These are phyloP conservation scores for Aspergillus sclerotiicarbonarius DNA, from an alignment of 495 filamentous ascomycete species.

Conservation along the genomic window DNA sequence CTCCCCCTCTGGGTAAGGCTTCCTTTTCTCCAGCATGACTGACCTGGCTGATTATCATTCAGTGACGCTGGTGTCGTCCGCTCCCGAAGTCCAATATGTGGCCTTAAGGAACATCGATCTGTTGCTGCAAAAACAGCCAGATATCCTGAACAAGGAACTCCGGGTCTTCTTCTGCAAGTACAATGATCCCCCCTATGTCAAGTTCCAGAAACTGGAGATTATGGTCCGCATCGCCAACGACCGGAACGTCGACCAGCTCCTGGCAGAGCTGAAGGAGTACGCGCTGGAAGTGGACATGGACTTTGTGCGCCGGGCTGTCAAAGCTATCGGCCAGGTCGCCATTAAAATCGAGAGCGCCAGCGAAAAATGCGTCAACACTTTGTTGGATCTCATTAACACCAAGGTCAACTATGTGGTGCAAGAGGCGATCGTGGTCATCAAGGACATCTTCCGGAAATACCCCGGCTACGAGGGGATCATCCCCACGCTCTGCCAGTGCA, in stretches of 20 bases:
- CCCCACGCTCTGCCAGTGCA: slow-evolving; percentile 91
- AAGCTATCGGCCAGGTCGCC: slow-evolving; percentile 93
- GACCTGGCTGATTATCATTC: slow-evolving; percentile 14
- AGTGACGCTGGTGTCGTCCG: slow-evolving; percentile 95
- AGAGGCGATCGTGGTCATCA: slow-evolving; percentile 96
- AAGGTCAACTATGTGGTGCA: slow-evolving; percentile 99
- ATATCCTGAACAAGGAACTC: slow-evolving; percentile 95
- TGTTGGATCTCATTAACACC: slow-evolving; percentile 90
- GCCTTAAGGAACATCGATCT: slow-evolving; percentile 95
- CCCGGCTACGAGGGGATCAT: slow-evolving; percentile 98
- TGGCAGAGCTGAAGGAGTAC: slow-evolving; percentile 95
- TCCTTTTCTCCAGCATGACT: not conserved
- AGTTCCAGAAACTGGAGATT: slow-evolving; percentile 95
- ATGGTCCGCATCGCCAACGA: slow-evolving; percentile 99
- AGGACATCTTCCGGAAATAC: slow-evolving; percentile 97
- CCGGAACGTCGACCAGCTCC: slow-evolving; percentile 90
- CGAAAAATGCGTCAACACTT: slow-evolving; percentile 90
- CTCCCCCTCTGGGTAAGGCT: slow-evolving; percentile 78
- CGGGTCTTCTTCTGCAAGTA: slow-evolving; percentile 99
- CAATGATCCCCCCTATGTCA: slow-evolving; percentile 97
- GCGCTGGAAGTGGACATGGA: slow-evolving; percentile 99
- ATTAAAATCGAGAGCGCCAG: slow-evolving; percentile 96
- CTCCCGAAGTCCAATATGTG: slow-evolving; percentile 97
- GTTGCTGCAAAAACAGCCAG: slow-evolving; percentile 89
- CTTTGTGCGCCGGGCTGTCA: slow-evolving; percentile 89